phyloP scores from a whole-genome alignment of 176 grass and related monocot genomes.

The Thinopyrum elongatum region DNA sequence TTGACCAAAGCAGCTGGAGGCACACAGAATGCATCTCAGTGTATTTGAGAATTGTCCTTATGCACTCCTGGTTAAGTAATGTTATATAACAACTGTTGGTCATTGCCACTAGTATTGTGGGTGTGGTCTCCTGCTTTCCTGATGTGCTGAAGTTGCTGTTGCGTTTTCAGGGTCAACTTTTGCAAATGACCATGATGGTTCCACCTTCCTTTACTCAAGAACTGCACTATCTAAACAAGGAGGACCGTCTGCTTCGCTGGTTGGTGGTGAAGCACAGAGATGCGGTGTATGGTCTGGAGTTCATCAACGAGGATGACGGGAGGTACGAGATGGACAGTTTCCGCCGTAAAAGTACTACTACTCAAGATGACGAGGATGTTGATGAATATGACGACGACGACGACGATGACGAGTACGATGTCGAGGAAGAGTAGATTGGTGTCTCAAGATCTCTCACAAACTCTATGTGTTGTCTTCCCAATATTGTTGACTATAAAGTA shows the following conservation, averaged over 20 bases:
- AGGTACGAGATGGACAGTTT: conserved; percentile 46
- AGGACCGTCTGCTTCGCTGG: conserved; percentile 81
- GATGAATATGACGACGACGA: conserved; percentile 20
- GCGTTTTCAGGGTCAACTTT: conserved; percentile 74
- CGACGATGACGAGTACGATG: background rate
- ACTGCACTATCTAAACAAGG: conserved; percentile 95
- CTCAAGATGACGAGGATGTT: background rate
- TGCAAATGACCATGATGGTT: conserved; percentile 97
- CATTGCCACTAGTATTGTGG: background rate
- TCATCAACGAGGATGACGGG: conserved; percentile 64
- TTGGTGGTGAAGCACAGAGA: conserved; percentile 87
- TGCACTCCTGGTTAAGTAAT: background rate
- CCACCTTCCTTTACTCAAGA: conserved; percentile 78
- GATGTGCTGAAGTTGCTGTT: background rate
- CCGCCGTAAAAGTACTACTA: background rate
- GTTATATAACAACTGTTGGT: background rate
- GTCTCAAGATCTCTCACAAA: background rate
- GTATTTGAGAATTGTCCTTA: background rate
- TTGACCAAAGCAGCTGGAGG: background rate
- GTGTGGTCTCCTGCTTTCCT: background rate
- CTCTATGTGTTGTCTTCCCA: conserved; percentile 15
- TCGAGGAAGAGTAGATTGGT: conserved; percentile 33
- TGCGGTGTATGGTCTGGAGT: conserved; percentile 70
- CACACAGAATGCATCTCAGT: background rate
- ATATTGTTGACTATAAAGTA: conserved; percentile 15